Percentiles rank a stretch among this genome's conserved stretches.
phyloP scores from a whole-genome alignment of 129 eudicot species.

The Pseudognaphalium luteoalbum region DNA sequence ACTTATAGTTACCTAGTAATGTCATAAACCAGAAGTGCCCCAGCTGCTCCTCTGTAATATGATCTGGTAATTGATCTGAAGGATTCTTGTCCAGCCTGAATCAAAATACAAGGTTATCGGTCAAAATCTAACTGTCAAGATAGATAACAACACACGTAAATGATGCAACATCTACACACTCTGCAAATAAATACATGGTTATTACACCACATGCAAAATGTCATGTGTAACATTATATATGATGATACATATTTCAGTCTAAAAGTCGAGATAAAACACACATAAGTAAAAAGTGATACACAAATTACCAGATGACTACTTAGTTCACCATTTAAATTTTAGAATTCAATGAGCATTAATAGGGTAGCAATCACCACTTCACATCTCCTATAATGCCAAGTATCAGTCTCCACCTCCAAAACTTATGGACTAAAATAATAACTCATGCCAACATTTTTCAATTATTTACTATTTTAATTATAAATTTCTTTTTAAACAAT shows the following conservation, averaged over 20 bases:
- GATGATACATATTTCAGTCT: not conserved
- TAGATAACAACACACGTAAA: not conserved
- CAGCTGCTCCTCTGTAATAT: conserved; percentile 94
- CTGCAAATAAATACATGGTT: not conserved
- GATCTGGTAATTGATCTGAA: conserved; percentile 88
- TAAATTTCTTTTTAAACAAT: too few relatives aligned
- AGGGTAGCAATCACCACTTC: not conserved
- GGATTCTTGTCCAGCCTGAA: conserved; percentile 91
- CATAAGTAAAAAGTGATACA: not conserved
- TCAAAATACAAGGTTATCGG: conserved; percentile 5
- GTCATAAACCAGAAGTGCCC: conserved; percentile 92
- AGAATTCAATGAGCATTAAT: not conserved
- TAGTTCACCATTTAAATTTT: not conserved
- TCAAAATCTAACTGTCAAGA: not conserved
- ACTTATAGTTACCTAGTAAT: conserved; percentile 61
- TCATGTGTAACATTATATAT: not conserved
- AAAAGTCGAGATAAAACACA: not conserved
- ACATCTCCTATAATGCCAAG: too few relatives aligned
- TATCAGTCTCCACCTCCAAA: too few relatives aligned
- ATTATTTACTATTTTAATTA: too few relatives aligned
- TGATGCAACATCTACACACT: not conserved
- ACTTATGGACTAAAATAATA: too few relatives aligned
- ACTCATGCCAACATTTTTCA: too few relatives aligned
- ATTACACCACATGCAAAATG: conserved; percentile 8
- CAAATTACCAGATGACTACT: not conserved